These are phyloP conservation scores for Solanum chmielewskii DNA, from an alignment of 257 asterid genomes.

Conservation along the genomic window DNA sequence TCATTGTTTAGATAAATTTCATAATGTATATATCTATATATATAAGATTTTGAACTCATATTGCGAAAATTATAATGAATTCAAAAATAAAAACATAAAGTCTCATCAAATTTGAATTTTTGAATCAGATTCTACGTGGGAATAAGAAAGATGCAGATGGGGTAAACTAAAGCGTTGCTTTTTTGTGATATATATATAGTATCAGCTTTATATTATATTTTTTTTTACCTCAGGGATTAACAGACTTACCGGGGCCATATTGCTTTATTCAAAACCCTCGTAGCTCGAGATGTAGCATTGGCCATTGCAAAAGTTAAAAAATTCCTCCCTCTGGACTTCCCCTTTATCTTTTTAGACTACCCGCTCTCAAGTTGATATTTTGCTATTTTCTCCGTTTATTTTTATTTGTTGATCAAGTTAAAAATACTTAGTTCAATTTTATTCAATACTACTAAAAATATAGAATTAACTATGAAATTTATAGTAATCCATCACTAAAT, in stretches of 20 bases:
- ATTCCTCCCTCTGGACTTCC: neutral
- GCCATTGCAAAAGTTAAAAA: slow-evolving; percentile 16
- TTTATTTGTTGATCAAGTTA: neutral
- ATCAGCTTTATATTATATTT: neutral
- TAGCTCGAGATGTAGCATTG: slow-evolving; percentile 8
- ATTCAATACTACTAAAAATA: too few relatives aligned
- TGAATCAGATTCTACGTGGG: neutral
- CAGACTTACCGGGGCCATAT: neutral
- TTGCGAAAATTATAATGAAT: neutral
- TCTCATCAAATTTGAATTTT: neutral
- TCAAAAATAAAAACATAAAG: neutral
- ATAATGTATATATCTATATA: neutral
- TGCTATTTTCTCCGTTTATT: neutral
- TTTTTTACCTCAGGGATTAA: neutral
- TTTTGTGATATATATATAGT: neutral
- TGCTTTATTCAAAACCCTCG: slow-evolving; percentile 15
- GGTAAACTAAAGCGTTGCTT: neutral
- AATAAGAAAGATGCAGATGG: neutral
- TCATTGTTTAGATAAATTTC: neutral
- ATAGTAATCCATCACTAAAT: neutral
- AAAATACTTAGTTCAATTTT: neutral
- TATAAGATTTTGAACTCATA: neutral
- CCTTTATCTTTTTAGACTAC: slow-evolving; percentile 17
- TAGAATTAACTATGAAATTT: too few relatives aligned
- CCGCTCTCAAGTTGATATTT: neutral